These are phyloP conservation scores for Leccinum imitatum DNA, from an alignment of 768 basidiomycete species.

Conservation along the genomic window DNA sequence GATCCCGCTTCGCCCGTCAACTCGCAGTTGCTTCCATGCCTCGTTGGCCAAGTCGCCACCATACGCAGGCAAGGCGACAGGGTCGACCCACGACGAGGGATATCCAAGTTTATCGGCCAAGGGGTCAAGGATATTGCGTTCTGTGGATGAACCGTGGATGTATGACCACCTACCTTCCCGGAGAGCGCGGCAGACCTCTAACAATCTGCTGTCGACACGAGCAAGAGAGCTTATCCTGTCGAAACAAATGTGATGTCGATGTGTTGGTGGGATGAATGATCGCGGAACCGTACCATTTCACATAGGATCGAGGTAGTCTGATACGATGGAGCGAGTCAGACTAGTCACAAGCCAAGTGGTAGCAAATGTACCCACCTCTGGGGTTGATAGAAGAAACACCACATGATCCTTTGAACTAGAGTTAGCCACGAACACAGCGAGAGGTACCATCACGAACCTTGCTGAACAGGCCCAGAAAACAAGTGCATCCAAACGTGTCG, in stretches of 20 bases:
- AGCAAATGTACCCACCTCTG: conserved; percentile 47
- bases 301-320: conserved; percentile 45
- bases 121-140: conserved; percentile 42
- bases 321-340: conserved; percentile 8
- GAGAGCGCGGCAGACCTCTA: conserved; percentile 52
- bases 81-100: conserved; percentile 64
- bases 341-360: neutral
- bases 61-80: conserved; percentile 54
- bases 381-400: conserved; percentile 84
- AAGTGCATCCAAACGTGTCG: conserved; percentile 60
- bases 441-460: conserved; percentile 44
- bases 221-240: conserved; percentile 67
- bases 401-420: conserved; percentile 65
- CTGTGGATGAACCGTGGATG: conserved; percentile 37
- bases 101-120: conserved; percentile 58
- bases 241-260: neutral
- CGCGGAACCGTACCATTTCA: conserved; percentile 53
- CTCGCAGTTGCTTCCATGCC: conserved; percentile 56
- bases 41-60: conserved; percentile 54
- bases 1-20: conserved; percentile 49
- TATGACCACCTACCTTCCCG: conserved; percentile 65
- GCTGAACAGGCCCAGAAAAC: conserved; percentile 79
- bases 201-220: conserved; percentile 59
- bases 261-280: neutral
- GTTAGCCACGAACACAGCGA: neutral